Evolutionary conservation across 2,329 filamentous ascomycete genomes (phyloP).

Genomic region (Monosporascus sp.): DNA sequence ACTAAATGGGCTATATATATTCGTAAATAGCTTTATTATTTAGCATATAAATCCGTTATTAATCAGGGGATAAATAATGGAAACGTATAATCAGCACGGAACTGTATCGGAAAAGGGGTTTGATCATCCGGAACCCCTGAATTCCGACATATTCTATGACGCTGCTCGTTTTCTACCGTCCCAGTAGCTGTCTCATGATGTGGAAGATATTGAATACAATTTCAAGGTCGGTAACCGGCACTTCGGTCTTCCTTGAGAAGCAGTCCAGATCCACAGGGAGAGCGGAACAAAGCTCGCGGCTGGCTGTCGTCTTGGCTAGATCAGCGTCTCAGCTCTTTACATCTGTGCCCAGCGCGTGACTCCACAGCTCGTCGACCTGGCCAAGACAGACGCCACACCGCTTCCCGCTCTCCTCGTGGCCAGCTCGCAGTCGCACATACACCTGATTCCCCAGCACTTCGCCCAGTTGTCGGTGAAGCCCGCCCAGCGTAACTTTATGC

Average conservation of each 20-base stretch:
- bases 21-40: no score
- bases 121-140: no score
- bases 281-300: background rate
- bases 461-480: conserved; percentile 45
- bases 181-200: conserved; percentile 33
- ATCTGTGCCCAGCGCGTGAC: conserved; percentile 40
- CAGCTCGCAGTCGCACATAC: conserved; percentile 39
- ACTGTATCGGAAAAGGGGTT: no score
- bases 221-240: conserved; percentile 33
- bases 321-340: conserved; percentile 43
- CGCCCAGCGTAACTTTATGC: conserved; percentile 43
- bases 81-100: no score
- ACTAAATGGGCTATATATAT: no score
- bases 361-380: conserved; percentile 32
- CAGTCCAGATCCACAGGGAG: background rate
- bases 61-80: no score
- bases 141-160: no score
- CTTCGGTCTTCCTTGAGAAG: background rate
- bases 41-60: no score
- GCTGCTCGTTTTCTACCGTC: conserved; percentile 41
- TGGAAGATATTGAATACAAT: conserved; percentile 42
- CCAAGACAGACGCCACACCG: conserved; percentile 19
- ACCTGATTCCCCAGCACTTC: conserved; percentile 41
- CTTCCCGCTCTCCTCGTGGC: conserved; percentile 44
- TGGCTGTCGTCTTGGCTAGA: conserved; percentile 21